Base-by-base conservation (phyloP, 495 filamentous ascomycete genomes). In the Chaetomium tenue region DNA sequence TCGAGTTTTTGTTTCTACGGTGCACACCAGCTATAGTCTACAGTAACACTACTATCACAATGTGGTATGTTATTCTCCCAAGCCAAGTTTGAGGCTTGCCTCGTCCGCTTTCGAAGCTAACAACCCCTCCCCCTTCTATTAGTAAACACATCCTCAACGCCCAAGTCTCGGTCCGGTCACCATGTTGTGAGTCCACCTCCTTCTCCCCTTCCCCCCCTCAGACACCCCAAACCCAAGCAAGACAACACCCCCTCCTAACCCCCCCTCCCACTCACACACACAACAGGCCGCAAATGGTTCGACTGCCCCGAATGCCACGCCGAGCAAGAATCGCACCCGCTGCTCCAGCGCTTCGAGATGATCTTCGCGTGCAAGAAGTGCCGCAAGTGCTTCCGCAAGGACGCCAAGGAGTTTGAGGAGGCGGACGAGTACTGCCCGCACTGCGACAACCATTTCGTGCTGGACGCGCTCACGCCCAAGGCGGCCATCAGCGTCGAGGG, bases 341-440 rank as follows among this genome's bases (percentile, higher is more conserved):
- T 98, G 50, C 74, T 83, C 44, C 90, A 97, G 77, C 80, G 79
- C 47, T 80, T 86, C 67, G 95, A 98, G 66, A 95, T 98, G 92
- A 88, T 73, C 0, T 97, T 98, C 71, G 92, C 89, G 28, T 98
- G 94, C 84, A 98, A 98, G 64, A 98, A 98, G 80, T 98, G 94
- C 86, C 91, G 89, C 68, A 98, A 97, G 80, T 91, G 87, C 76
- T 98, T 98, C 83, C 89, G 94, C 53, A 98, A 98, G 78, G 90
- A 97, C 70, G 87, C 88, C 20, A 76, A 84, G 58, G 90, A 97
- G 73, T 97, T 96, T 72, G 94, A 98, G 70, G 95, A 97, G 67
- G 91, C 91, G 74, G 95, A 98, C 81, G 95, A 98, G 77, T 98
- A 96, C 80, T 98, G 94, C 79, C 95, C 94, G n/a, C 90, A 97